Base-by-base conservation (phyloP, 2,329 filamentous ascomycete genomes). In the Neofusicoccum kwambonambiense region DNA sequence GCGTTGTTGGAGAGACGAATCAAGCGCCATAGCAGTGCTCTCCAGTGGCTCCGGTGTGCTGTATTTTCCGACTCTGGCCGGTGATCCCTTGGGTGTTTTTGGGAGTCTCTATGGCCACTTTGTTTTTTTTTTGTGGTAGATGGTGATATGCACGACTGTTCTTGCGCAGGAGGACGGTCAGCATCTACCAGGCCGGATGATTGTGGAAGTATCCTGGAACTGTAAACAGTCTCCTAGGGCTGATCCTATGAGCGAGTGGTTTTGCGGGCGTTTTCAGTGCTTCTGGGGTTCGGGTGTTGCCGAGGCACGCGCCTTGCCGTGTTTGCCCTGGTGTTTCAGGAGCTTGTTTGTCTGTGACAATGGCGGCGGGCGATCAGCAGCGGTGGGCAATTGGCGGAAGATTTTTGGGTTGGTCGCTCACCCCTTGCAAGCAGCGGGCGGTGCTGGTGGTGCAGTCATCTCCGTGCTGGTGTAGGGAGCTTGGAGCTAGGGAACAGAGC, bases 321-420 rank as follows among this genome's bases (percentile, higher is more conserved):
- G 39, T n/a, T 15, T 27, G 15, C 13, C 52, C 39, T 57, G n/a
- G 15, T 58, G 54, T 58, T 45, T 58, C 54, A 58, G 39, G 39
- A 35, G 56, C 5, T 37, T 19, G 31, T 35, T 19, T 60, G 56
- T 19, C 56, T 60, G 56, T 47, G 56, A 60, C 56, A 47, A 27
- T n/a, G 27, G 56, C 42, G 6, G 56, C 15, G 27, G 56, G 13
- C 42, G 56, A 60, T 47, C 31, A 22, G 12, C 41, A 37, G 5
- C 31, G n/a, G 13, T 15, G 42, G 2, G 31, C 56, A 37, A 60
- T 60, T 60, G 56, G 56, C 39, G 56, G 56, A 60, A 60, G 42
- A 47, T 47, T 34, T 58, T 35, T 8, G 13, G 39, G 17, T 3
- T 17, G 11, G 39, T 17, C 52, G 52, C 39, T 15, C 22, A 15